Conservation (phyloP, 2,329 filamentous ascomycete genomes). For the Paraconiothyrium brasiliense region DNA sequence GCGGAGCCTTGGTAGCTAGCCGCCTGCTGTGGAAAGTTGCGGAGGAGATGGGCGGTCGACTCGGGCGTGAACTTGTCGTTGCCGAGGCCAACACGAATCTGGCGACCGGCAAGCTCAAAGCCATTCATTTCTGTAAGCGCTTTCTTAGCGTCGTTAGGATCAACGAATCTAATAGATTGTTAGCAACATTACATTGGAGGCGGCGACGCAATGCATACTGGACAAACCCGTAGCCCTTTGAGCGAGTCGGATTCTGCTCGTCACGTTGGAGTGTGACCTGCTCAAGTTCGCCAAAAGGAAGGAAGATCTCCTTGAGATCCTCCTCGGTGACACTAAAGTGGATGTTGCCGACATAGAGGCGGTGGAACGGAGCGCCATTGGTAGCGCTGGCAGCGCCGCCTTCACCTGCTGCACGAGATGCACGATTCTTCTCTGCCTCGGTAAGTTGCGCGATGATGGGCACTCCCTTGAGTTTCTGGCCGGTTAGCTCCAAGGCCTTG, state of each 20-base stretch:
- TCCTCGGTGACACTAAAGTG: constrained; percentile 99
- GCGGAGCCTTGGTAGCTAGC: constrained; percentile 82
- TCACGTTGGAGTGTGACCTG: constrained; percentile 98
- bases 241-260: constrained; percentile 68
- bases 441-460: constrained; percentile 98
- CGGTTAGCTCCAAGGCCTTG: constrained; percentile 95
- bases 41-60: constrained; percentile 89
- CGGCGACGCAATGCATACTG: constrained; percentile 72
- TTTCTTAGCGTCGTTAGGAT: constrained; percentile 89
- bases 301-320: constrained; percentile 95
- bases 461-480: constrained; percentile 97
- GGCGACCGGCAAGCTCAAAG: constrained; percentile 95
- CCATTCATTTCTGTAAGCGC: constrained; percentile 99
- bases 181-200: constrained; percentile 19
- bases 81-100: constrained; percentile 97
- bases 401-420: constrained; percentile 80
- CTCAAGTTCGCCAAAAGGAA: constrained; percentile 96
- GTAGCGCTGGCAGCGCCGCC: constrained; percentile 69
- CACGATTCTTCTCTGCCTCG: constrained; percentile 98
- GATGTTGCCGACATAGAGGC: constrained; percentile 98
- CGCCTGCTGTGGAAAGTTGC: constrained; percentile 79
- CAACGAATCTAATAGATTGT: constrained; percentile 76
- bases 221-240: constrained; percentile 94
- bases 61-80: constrained; percentile 99
- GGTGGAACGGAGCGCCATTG: constrained; percentile 93